A percentile compares a stretch with the other conserved stretches of the same genome.
Evolutionary conservation across 2,329 filamentous ascomycete genomes (phyloP).

Genomic region (Annulohypoxylon truncatum): DNA sequence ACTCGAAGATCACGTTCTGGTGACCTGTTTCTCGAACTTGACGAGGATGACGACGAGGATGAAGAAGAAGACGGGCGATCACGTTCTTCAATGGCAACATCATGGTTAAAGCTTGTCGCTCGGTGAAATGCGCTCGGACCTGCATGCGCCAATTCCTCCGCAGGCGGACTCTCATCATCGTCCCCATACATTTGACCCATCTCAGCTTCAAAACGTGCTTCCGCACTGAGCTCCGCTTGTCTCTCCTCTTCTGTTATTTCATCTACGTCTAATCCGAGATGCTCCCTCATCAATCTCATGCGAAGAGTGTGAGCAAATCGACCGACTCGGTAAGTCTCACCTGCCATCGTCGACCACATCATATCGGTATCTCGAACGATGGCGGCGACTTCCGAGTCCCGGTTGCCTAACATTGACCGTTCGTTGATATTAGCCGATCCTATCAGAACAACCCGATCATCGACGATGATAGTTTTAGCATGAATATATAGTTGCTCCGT

Average conservation of each 20-base stretch:
- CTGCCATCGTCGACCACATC: slow-evolving; percentile 91
- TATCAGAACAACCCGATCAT: slow-evolving; percentile 92
- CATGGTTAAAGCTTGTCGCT: slow-evolving; percentile 49
- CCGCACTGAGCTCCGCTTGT: slow-evolving; percentile 72
- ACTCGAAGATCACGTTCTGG: slow-evolving; percentile 63
- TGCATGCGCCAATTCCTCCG: slow-evolving; percentile 39
- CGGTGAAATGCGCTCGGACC: slow-evolving; percentile 33
- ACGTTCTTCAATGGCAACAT: slow-evolving; percentile 37
- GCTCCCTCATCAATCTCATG: slow-evolving; percentile 94
- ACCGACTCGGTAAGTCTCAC: slow-evolving; percentile 87
- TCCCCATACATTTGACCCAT: slow-evolving; percentile 73
- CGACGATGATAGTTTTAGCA: slow-evolving; percentile 95
- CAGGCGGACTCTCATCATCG: slow-evolving; percentile 50
- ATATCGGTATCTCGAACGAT: slow-evolving; percentile 94
- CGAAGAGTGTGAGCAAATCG: slow-evolving; percentile 93
- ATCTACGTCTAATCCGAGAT: slow-evolving; percentile 95
- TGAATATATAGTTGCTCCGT: slow-evolving; percentile 99
- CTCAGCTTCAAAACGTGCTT: slow-evolving; percentile 65
- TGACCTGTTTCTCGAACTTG: slow-evolving; percentile 52
- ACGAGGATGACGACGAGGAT: slow-evolving; percentile 39
- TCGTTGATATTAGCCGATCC: slow-evolving; percentile 99
- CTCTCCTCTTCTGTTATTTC: slow-evolving; percentile 85
- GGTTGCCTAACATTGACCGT: slow-evolving; percentile 89
- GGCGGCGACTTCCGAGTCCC: slow-evolving; percentile 92
- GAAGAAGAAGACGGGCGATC: slow-evolving; percentile 33